phyloP scores from a whole-genome alignment of 768 basidiomycete genomes.

The Termitomyces sp. region DNA sequence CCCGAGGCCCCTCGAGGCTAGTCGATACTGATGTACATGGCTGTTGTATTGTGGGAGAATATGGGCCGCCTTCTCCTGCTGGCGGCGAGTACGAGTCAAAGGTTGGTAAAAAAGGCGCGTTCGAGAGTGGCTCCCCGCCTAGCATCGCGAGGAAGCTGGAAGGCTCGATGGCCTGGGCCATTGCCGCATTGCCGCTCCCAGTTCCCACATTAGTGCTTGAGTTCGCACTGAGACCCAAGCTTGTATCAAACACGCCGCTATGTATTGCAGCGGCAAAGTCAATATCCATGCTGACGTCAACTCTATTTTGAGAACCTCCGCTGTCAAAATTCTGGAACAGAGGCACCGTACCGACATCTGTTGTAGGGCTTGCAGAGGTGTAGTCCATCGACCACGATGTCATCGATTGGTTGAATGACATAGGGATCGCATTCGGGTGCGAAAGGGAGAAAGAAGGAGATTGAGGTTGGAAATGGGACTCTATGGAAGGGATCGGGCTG shows the following conservation, averaged over 20 bases:
- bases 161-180: slow-evolving; percentile 20
- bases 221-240: background rate
- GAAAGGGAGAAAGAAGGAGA: slow-evolving; percentile 7
- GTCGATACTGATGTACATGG: background rate
- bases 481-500: slow-evolving; percentile 4
- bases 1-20: background rate
- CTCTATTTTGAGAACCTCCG: background rate
- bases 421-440: slow-evolving; percentile 3
- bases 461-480: slow-evolving; percentile 9
- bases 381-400: slow-evolving; percentile 9
- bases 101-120: slow-evolving; percentile 33
- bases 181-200: slow-evolving; percentile 4
- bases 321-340: slow-evolving; percentile 1
- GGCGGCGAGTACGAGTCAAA: slow-evolving; percentile 14
- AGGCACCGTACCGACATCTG: background rate
- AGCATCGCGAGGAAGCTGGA: slow-evolving; percentile 35
- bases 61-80: slow-evolving; percentile 1
- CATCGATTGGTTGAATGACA: slow-evolving; percentile 1
- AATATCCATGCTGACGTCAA: slow-evolving; percentile 5
- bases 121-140: slow-evolving; percentile 36
- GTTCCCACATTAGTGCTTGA: background rate
- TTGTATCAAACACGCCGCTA: background rate
- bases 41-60: slow-evolving; percentile 3
- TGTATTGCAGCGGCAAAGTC: slow-evolving; percentile 1
- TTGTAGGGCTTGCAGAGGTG: background rate